Base-by-base conservation (phyloP, 352 stramenopile genomes). In the Pythium sukuiense region DNA sequence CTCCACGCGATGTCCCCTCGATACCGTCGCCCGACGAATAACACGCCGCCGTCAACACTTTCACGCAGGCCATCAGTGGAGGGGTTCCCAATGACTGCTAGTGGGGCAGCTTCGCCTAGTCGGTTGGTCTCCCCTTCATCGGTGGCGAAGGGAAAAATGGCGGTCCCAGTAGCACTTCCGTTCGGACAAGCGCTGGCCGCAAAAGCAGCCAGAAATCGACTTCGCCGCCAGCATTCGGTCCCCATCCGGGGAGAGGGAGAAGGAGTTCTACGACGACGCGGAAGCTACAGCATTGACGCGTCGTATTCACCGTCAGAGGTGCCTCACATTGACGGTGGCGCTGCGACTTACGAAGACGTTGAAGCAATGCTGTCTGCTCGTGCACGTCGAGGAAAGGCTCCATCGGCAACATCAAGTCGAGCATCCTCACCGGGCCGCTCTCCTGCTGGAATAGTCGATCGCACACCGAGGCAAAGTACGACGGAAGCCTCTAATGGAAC, bases 211-310 rank as follows among this genome's bases (percentile, higher is more conserved):
- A 59, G 67, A 20, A 68, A 35, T 16, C 66, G 70, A 18, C 50
- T 80, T 20, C 73, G 73, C 41, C 67, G 68, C 2, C 73, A 77
- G 45, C 57, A 72, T 5, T 77, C 73, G 2, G 59, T 76, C 3
- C 67, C 70, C 27, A 61, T 55, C 24, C 33, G 45, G 5, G 30
- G 9, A 27, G 60, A 73, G 3, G 32, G 33, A 16, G 61, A 69
- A 12, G 50, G 30, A 2, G 53, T 32, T 8, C 24, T 69, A 18
- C 61, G 66, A 13, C 54, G 67, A 37, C 61, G 70, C n/a, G 54
- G 55, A 33, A 77, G 70, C 39, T 73, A 74, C 33, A 62, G 62
- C 35, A 27, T 54, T 11, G 65, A 63, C 3, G n/a, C 30, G n/a
- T 20, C 13, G 1, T 50, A 41, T 6, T 71, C 53, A 11, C 53